phyloP scores from a whole-genome alignment of 768 basidiomycete species.

The Suillus subalutaceus region DNA sequence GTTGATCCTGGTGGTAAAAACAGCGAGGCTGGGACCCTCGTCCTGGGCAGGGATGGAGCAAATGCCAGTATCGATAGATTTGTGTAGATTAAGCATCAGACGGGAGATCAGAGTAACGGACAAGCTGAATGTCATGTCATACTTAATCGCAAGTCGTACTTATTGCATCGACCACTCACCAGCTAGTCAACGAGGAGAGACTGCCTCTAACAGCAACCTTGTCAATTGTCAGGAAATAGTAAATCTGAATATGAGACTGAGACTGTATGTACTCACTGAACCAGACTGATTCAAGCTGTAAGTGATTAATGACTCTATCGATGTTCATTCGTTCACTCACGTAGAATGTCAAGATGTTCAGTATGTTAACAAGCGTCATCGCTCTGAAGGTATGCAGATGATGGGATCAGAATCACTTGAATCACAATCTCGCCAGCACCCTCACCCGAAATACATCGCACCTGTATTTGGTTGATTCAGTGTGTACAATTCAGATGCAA shows the following conservation, averaged over 20 bases:
- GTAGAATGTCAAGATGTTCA: slow-evolving; percentile 49
- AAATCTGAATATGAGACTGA: not conserved
- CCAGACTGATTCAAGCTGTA: slow-evolving; percentile 3
- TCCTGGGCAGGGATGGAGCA: slow-evolving; percentile 23
- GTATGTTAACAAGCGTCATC: slow-evolving; percentile 53
- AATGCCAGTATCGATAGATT: slow-evolving; percentile 30
- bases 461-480: not conserved
- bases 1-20: not conserved
- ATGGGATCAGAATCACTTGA: not conserved
- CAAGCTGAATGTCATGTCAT: slow-evolving; percentile 33
- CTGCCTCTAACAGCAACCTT: slow-evolving; percentile 37
- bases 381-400: slow-evolving; percentile 39
- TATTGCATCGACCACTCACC: slow-evolving; percentile 32
- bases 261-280: slow-evolving; percentile 12
- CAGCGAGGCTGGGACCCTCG: slow-evolving; percentile 45
- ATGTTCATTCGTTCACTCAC: slow-evolving; percentile 21
- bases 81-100: slow-evolving; percentile 57
- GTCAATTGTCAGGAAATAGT: not conserved
- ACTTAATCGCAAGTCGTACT: not conserved
- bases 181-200: slow-evolving; percentile 52
- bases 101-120: slow-evolving; percentile 58
- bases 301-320: not conserved
- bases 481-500: not conserved
- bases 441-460: slow-evolving; percentile 1
- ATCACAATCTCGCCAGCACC: slow-evolving; percentile 6